Percentiles rank a stretch among this genome's conserved stretches.
Conservation (phyloP, 2,329 filamentous ascomycete genomes). For the Neofusicoccum ribis region DNA sequence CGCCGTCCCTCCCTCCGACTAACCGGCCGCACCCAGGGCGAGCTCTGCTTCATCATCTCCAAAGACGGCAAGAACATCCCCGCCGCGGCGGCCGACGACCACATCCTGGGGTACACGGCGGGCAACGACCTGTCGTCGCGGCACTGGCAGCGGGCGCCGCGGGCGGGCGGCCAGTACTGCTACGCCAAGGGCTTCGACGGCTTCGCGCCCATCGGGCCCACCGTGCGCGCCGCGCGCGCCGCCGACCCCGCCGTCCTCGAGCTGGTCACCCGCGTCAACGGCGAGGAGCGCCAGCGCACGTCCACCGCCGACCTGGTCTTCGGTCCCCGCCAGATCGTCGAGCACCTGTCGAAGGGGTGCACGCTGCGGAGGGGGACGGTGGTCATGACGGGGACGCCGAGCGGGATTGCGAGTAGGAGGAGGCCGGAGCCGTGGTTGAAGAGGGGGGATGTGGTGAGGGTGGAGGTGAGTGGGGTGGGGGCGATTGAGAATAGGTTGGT, state of each 20-base stretch:
- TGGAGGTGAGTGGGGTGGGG: background rate
- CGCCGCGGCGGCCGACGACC: slow-evolving; percentile 57
- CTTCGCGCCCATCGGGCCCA: slow-evolving; percentile 47
- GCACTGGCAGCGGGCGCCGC: slow-evolving; percentile 48
- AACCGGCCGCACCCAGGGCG: slow-evolving; percentile 23
- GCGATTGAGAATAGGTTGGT: background rate
- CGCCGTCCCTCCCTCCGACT: background rate
- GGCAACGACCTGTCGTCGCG: slow-evolving; percentile 65
- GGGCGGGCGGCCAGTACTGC: slow-evolving; percentile 39
- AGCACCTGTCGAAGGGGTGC: slow-evolving; percentile 46
- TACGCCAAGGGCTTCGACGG: slow-evolving; percentile 48
- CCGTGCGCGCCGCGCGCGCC: slow-evolving; percentile 33
- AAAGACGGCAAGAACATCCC: slow-evolving; percentile 39
- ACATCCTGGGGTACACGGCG: slow-evolving; percentile 64
- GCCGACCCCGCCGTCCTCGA: slow-evolving; percentile 35
- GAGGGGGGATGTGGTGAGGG: background rate
- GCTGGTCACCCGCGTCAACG: slow-evolving; percentile 47
- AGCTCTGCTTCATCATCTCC: slow-evolving; percentile 37
- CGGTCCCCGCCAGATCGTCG: slow-evolving; percentile 43
- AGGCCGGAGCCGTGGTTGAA: slow-evolving; percentile 24
- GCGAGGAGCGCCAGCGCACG: slow-evolving; percentile 45
- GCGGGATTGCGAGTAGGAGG: slow-evolving; percentile 33
- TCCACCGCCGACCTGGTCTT: slow-evolving; percentile 52
- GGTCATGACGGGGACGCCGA: slow-evolving; percentile 54
- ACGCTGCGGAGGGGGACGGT: slow-evolving; percentile 50